Conservation (phyloP, 2,329 filamentous ascomycete genomes). For the Xylariaceae sp. region DNA sequence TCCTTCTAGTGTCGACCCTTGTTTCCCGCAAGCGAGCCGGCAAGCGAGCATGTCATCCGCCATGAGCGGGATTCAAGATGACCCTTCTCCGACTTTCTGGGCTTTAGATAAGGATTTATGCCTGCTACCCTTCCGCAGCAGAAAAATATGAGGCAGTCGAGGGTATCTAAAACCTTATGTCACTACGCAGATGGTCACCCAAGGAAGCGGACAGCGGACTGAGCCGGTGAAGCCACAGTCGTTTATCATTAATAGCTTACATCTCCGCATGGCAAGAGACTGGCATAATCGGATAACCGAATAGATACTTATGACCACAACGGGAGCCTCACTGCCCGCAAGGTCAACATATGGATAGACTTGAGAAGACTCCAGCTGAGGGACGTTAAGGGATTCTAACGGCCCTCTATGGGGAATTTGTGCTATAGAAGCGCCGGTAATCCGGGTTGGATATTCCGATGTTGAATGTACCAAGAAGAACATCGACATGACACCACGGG, state of each 20-base stretch:
- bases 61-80: constrained; percentile 1
- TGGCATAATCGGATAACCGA: neutral
- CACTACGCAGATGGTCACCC: neutral
- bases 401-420: neutral
- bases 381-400: neutral
- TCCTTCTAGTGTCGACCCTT: neutral
- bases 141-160: neutral
- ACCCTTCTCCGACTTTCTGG: constrained; percentile 9
- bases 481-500: neutral
- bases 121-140: neutral
- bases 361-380: neutral
- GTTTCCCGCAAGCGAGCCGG: neutral
- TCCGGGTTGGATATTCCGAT: neutral
- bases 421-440: neutral
- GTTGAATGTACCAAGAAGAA: neutral
- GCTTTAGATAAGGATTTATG: constrained; percentile 6
- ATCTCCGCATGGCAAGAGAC: neutral
- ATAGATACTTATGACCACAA: neutral
- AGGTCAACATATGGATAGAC: neutral
- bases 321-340: too few relatives aligned
- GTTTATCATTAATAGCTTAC: neutral
- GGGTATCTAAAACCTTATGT: neutral
- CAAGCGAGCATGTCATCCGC: neutral
- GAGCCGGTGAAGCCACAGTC: neutral
- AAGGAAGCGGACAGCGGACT: neutral